Percentiles rank a stretch among this genome's conserved stretches.
These are phyloP conservation scores for Leptographium radiaticola DNA, from an alignment of 2,329 filamentous ascomycete genomes.

Conservation along the genomic window DNA sequence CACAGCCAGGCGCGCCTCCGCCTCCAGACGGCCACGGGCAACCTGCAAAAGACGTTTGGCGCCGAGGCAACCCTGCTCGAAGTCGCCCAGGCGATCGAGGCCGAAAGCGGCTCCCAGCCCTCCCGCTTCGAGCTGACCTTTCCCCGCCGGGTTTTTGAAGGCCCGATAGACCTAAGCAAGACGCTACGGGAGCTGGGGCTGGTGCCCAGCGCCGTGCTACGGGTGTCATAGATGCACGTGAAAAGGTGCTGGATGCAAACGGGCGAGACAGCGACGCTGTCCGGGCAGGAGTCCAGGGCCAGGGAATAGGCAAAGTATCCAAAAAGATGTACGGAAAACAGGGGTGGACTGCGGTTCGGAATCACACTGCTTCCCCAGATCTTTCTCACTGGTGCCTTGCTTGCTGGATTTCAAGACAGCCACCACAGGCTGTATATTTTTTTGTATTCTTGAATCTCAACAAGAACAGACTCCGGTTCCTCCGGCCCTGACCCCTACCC, in stretches of 20 bases:
- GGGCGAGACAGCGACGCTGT: not conserved
- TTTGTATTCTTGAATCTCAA: not conserved
- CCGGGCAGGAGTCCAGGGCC: not conserved
- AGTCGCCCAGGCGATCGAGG: slow-evolving; percentile 62
- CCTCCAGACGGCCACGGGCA: slow-evolving; percentile 56
- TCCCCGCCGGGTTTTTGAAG: slow-evolving; percentile 68
- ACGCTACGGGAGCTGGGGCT: slow-evolving; percentile 86
- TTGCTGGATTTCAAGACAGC: not conserved
- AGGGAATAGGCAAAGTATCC: not conserved
- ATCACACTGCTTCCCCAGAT: not conserved
- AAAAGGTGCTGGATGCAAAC: not conserved
- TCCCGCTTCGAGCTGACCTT: slow-evolving; percentile 76
- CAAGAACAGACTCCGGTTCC: not conserved
- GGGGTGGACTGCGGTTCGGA: not conserved
- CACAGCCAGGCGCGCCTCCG: slow-evolving; percentile 73
- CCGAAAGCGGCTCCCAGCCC: slow-evolving; percentile 58
- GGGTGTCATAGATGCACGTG: slow-evolving; percentile 7
- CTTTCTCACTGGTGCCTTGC: not conserved
- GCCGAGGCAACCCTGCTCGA: slow-evolving; percentile 90
- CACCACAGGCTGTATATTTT: not conserved
- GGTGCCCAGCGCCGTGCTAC: slow-evolving; percentile 76
- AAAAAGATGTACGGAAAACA: not conserved
- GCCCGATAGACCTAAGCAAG: slow-evolving; percentile 64
- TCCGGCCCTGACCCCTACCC: not conserved
- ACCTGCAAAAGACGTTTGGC: slow-evolving; percentile 74